Evolutionary conservation across 2,329 filamentous ascomycete species (phyloP).

Genomic region (Periconia sp.): DNA sequence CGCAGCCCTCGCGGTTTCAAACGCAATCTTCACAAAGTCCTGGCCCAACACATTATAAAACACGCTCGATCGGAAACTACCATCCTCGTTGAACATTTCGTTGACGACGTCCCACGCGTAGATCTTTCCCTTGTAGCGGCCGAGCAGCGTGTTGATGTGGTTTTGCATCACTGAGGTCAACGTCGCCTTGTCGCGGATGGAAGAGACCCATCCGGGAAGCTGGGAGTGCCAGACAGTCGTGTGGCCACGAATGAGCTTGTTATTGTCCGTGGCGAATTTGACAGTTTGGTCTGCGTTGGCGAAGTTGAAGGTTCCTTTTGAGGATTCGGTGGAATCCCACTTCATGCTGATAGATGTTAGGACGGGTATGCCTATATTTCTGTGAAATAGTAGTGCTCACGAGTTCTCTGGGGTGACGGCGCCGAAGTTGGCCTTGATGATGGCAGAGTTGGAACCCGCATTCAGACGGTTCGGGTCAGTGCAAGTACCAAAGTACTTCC

Average conservation of each 20-base stretch:
- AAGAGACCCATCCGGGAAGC: slow-evolving; percentile 62
- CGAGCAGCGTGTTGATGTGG: slow-evolving; percentile 65
- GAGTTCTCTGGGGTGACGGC: slow-evolving; percentile 71
- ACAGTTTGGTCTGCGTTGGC: slow-evolving; percentile 62
- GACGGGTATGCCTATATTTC: background rate
- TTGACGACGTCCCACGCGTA: slow-evolving; percentile 69
- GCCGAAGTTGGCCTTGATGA: slow-evolving; percentile 69
- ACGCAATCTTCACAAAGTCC: slow-evolving; percentile 74
- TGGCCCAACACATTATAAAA: slow-evolving; percentile 74
- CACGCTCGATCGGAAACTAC: slow-evolving; percentile 64
- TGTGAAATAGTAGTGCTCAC: slow-evolving; percentile 14
- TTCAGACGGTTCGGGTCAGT: slow-evolving; percentile 63
- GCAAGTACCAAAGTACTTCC: slow-evolving; percentile 69
- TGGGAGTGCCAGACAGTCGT: slow-evolving; percentile 69
- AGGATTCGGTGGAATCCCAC: slow-evolving; percentile 65
- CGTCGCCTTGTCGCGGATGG: slow-evolving; percentile 59
- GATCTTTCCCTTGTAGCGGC: slow-evolving; percentile 69
- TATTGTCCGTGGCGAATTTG: slow-evolving; percentile 63
- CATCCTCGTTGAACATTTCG: slow-evolving; percentile 69
- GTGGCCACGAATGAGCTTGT: slow-evolving; percentile 68
- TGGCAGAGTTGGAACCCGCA: slow-evolving; percentile 58
- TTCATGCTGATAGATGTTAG: slow-evolving; percentile 61
- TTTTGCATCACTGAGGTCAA: slow-evolving; percentile 65
- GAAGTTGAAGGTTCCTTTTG: slow-evolving; percentile 55
- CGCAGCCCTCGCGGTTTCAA: slow-evolving; percentile 69